These are phyloP conservation scores for Hapsidospora chrysogenum DNA, from an alignment of 495 filamentous ascomycete genomes.

Conservation along the genomic window DNA sequence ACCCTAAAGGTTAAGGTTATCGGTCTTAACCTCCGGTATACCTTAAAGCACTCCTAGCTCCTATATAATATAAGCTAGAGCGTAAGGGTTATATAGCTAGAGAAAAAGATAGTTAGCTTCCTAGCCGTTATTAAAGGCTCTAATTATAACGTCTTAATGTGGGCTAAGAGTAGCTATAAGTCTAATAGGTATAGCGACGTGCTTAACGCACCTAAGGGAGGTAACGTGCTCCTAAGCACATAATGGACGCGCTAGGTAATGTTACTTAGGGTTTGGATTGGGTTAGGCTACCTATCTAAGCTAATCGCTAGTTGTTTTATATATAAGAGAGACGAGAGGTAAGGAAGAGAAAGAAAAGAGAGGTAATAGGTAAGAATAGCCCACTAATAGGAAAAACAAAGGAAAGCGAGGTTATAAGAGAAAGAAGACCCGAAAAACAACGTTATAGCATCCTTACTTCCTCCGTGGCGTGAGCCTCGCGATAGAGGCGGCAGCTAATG, in stretches of 20 bases:
- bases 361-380: too few relatives aligned
- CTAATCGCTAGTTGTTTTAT: too few relatives aligned
- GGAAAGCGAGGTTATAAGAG: too few relatives aligned
- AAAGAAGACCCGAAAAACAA: too few relatives aligned
- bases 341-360: too few relatives aligned
- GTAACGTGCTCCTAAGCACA: neutral
- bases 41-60: neutral
- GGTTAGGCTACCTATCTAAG: too few relatives aligned
- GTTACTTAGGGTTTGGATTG: too few relatives aligned
- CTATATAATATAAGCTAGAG: neutral
- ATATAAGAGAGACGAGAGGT: too few relatives aligned
- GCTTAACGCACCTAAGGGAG: neutral
- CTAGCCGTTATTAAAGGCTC: neutral
- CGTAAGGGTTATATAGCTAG: neutral
- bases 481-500: too few relatives aligned
- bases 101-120: neutral
- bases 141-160: neutral
- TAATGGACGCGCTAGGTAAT: neutral
- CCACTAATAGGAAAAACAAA: too few relatives aligned
- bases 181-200: neutral
- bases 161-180: neutral
- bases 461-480: too few relatives aligned
- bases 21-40: constrained; percentile 1
- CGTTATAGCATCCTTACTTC: too few relatives aligned
- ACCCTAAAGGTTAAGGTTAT: constrained; percentile 1